A percentile compares a stretch with the other conserved stretches of the same genome.
These are phyloP conservation scores for Backusella tarrabulga DNA, from an alignment of 192 early-diverging fungal genomes.

Conservation along the genomic window DNA sequence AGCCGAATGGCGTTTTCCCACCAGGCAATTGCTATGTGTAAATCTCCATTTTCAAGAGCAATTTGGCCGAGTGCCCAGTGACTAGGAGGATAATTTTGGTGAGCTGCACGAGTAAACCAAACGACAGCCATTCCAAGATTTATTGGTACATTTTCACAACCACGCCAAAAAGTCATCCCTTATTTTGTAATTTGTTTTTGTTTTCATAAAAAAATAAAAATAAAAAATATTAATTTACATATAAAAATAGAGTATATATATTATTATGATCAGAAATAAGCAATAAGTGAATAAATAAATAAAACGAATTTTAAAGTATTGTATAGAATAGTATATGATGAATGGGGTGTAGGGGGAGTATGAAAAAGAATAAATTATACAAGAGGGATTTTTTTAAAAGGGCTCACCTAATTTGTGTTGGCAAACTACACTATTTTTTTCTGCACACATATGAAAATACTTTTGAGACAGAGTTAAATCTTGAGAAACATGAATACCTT, in stretches of 20 bases:
- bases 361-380: not conserved
- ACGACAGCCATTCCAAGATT: conserved; percentile 28
- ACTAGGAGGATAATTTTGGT: conserved; percentile 21
- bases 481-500: conserved; percentile 7
- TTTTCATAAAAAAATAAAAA: conserved; percentile 9
- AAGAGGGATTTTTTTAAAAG: not conserved
- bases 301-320: not conserved
- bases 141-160: conserved; percentile 8
- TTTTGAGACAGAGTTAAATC: conserved; percentile 13
- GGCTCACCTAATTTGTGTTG: conserved; percentile 21
- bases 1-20: conserved; percentile 23
- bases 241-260: not conserved
- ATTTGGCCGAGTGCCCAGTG: conserved; percentile 33
- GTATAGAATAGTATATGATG: not conserved
- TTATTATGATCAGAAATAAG: not conserved
- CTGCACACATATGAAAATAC: conserved; percentile 14
- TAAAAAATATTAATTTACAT: conserved; percentile 6
- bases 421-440: conserved; percentile 10
- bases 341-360: not conserved
- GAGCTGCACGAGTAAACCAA: conserved; percentile 30
- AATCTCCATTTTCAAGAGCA: conserved; percentile 31
- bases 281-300: not conserved
- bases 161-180: conserved; percentile 28
- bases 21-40: conserved; percentile 31
- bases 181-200: not conserved